Base-by-base conservation (phyloP, 1,284 basidiomycete genomes). In the Butyriboletus regius region DNA sequence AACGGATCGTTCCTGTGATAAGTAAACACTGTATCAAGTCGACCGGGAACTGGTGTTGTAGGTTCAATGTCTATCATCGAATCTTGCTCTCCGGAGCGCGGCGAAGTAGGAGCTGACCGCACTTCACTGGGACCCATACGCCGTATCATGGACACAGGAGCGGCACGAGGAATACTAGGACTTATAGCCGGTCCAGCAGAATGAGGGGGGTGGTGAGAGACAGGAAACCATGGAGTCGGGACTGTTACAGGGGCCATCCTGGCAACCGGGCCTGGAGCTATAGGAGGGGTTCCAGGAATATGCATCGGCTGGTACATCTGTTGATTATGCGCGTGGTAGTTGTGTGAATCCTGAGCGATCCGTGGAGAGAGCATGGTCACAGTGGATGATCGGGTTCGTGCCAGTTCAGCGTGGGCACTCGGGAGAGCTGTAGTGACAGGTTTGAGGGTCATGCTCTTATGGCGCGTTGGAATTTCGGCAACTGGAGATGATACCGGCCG, bases 31-130 rank as follows among this genome's bases (percentile, higher is more conserved):
- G 72, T 60, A 54, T 76, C 75, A 44, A 73, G 69, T 46, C 69
- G 70, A 45, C 70, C 67, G 4, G 75, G 69, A 46, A 74, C 68
- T 18, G 74, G 72, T 4, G 24, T 45, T 48, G 20, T 39, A 26
- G 38, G 39, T 29, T 78, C 73, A 37, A 74, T 64, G 15, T 71
- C 72, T 35, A 64, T 63, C 57, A 73, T 74, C 34, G 72, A 54
- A 37, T 70, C 70, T 18, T 67, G 68, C 44, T 77, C 71, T 4
- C 64, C 60, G 9, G 70, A 69, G 46, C 64, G 65, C 2, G 74
- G 76, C 3, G 75, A 72, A 12, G 58, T 60, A 24, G 70, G 58
- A 24, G 64, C 51, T 22, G 68, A 64, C 34, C 47, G 51, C n/a
- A 41, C 34, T 28, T 51, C 61, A 20, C 26, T 22, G 10, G 15